These are phyloP conservation scores for Hura crepitans DNA, from an alignment of 441 rosid genomes.

Conservation along the genomic window DNA sequence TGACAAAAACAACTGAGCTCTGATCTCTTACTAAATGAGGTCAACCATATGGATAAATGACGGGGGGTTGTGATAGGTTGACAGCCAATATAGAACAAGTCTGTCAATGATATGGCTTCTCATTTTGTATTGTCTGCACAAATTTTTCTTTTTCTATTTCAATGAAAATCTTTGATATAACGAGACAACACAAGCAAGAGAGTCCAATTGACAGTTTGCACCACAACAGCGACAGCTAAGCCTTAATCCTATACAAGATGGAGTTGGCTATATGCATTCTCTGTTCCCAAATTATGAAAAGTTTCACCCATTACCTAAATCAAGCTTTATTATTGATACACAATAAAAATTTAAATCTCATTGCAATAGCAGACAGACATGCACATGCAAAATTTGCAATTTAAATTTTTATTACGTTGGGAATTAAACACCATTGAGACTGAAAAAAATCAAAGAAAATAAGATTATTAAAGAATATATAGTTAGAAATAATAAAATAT, in stretches of 20 bases:
- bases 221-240: too few species aligned
- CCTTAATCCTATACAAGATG: too few species aligned
- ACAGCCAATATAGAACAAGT: too few species aligned
- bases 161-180: background rate
- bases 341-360: background rate
- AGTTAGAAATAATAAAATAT: background rate
- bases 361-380: background rate
- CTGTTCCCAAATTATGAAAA: too few species aligned
- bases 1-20: too few species aligned
- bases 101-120: too few species aligned
- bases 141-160: background rate
- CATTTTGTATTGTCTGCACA: background rate
- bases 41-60: too few species aligned
- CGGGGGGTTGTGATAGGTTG: too few species aligned
- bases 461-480: background rate
- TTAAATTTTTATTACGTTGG: background rate
- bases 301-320: background rate
- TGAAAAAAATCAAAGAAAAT: background rate
- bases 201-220: too few species aligned
- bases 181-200: background rate
- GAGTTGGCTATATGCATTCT: too few species aligned
- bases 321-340: conserved; percentile 2
- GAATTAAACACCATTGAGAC: background rate
- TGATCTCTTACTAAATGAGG: too few species aligned
- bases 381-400: background rate